phyloP scores from a whole-genome alignment of 2,329 filamentous ascomycete genomes.

The Sporothrix protearum region DNA sequence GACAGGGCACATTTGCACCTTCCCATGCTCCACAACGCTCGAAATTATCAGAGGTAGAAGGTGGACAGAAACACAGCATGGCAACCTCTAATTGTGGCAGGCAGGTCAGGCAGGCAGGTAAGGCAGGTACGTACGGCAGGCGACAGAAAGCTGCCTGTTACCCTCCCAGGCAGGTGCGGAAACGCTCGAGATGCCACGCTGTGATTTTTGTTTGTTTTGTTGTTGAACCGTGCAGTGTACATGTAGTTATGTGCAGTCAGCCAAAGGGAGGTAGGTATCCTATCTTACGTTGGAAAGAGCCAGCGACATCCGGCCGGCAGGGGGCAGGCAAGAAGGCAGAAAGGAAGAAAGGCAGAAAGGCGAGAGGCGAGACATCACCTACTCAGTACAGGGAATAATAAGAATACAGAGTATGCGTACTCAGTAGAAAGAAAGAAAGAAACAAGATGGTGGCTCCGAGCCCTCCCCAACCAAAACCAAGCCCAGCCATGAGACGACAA shows the following conservation, averaged over 20 bases:
- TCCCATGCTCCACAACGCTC: not conserved
- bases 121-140: not conserved
- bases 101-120: not conserved
- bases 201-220: not conserved
- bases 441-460: not conserved
- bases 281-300: not conserved
- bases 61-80: not conserved
- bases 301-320: not conserved
- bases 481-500: slow-evolving; percentile 13
- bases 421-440: not conserved
- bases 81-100: not conserved
- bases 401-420: not conserved
- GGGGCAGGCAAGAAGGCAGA: slow-evolving; percentile 12
- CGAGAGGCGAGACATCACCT: slow-evolving; percentile 5
- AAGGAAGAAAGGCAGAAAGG: slow-evolving; percentile 16
- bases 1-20: not conserved
- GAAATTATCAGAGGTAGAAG: not conserved
- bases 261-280: too few species aligned
- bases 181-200: not conserved
- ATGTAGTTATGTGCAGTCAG: not conserved
- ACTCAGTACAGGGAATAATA: not conserved
- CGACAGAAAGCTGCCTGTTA: too few species aligned
- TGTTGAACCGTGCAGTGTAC: not conserved
- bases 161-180: not conserved
- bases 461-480: slow-evolving; percentile 10